These are phyloP conservation scores for Neocucurbitaria cava DNA, from an alignment of 2,329 filamentous ascomycete species.

Conservation along the genomic window DNA sequence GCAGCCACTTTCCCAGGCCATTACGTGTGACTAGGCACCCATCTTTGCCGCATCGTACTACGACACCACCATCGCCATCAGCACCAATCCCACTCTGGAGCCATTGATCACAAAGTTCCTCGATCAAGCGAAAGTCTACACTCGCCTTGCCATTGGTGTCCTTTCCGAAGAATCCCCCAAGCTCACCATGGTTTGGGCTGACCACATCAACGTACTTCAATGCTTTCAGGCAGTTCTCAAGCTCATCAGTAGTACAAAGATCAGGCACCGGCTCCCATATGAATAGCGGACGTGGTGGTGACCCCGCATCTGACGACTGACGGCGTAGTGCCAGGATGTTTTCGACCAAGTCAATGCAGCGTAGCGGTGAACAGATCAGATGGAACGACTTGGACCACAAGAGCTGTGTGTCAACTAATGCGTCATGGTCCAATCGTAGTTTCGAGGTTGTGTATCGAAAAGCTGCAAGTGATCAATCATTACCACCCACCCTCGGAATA, in stretches of 20 bases:
- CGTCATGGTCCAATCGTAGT: conserved; percentile 75
- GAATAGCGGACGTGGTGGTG: conserved; percentile 66
- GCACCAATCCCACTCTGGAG: conserved; percentile 45
- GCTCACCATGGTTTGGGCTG: conserved; percentile 85
- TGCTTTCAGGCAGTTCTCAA: conserved; percentile 61
- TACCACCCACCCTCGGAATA: too few species aligned
- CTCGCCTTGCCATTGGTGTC: conserved; percentile 40
- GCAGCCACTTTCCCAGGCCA: conserved; percentile 68
- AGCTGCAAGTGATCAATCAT: conserved; percentile 48
- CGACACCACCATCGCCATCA: conserved; percentile 60
- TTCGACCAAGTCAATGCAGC: conserved; percentile 77
- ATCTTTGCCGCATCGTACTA: conserved; percentile 74
- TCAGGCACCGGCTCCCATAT: conserved; percentile 97
- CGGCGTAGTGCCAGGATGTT: conserved; percentile 68
- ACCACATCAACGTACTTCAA: conserved; percentile 64
- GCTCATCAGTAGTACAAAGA: conserved; percentile 74
- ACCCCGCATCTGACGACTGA: conserved; percentile 29
- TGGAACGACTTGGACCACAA: conserved; percentile 81
- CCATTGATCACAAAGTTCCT: conserved; percentile 50
- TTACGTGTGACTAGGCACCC: conserved; percentile 66
- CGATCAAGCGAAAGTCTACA: conserved; percentile 49
- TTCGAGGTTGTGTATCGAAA: conserved; percentile 93
- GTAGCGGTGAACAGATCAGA: conserved; percentile 79
- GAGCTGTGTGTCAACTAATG: conserved; percentile 68
- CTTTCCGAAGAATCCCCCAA: conserved; percentile 81